A percentile compares a stretch with the other conserved stretches of the same genome.
Conservation (phyloP, 495 filamentous ascomycete species). For the Neurospora cerealis region DNA sequence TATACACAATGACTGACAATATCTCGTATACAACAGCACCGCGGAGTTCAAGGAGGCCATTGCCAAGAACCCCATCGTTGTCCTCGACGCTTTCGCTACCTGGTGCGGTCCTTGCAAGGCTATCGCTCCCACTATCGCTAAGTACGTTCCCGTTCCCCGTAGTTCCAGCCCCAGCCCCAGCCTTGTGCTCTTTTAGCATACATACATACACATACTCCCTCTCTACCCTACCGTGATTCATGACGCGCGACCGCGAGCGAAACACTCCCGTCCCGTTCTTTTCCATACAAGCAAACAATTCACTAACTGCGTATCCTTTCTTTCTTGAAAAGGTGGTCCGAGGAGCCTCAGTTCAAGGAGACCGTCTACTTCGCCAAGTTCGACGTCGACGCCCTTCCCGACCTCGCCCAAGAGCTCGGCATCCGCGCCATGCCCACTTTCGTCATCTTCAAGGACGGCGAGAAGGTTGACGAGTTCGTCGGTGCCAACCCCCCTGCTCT, state of each 20-base stretch:
- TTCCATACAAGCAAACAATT: neutral
- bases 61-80: constrained; percentile 45
- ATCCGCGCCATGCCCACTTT: constrained; percentile 97
- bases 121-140: constrained; percentile 64
- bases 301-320: neutral
- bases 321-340: constrained; percentile 37
- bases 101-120: constrained; percentile 97
- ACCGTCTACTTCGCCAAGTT: constrained; percentile 75
- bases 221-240: neutral
- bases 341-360: constrained; percentile 33
- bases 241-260: neutral
- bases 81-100: constrained; percentile 78
- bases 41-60: constrained; percentile 52
- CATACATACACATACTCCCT: neutral
- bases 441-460: constrained; percentile 68
- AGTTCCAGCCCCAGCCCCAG: neutral
- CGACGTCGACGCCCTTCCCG: constrained; percentile 76
- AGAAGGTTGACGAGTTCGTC: constrained; percentile 54
- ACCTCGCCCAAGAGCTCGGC: constrained; percentile 67
- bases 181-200: neutral
- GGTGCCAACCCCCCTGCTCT: constrained; percentile 61
- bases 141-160: constrained; percentile 20
- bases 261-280: neutral
- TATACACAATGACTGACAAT: constrained; percentile 6
- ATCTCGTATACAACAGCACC: constrained; percentile 43